phyloP scores from a whole-genome alignment of 2,329 filamentous ascomycete genomes.

The Colletotrichum godetiae region DNA sequence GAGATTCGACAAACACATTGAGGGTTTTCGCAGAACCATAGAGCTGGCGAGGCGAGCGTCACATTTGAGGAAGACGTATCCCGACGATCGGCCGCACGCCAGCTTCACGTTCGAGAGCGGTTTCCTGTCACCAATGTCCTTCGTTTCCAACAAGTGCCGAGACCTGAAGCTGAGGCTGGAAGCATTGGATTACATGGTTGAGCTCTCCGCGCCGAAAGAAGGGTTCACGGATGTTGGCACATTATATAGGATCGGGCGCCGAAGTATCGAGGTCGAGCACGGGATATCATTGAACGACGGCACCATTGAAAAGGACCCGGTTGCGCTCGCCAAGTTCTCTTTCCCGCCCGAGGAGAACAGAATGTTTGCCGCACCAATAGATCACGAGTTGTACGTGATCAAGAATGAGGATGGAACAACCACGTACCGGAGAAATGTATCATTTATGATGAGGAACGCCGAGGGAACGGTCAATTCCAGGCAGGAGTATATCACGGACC shows the following conservation, averaged over 20 bases:
- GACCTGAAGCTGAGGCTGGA: constrained; percentile 49
- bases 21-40: constrained; percentile 50
- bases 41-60: constrained; percentile 40
- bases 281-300: constrained; percentile 24
- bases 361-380: constrained; percentile 8
- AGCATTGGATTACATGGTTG: constrained; percentile 46
- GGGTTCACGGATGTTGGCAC: constrained; percentile 14
- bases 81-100: constrained; percentile 38
- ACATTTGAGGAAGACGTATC: constrained; percentile 1
- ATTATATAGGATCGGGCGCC: constrained; percentile 17
- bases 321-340: not conserved
- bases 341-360: constrained; percentile 19
- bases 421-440: constrained; percentile 20
- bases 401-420: not conserved
- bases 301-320: constrained; percentile 10
- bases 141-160: constrained; percentile 18
- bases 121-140: constrained; percentile 10
- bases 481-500: constrained; percentile 24
- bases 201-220: constrained; percentile 39
- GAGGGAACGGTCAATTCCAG: not conserved
- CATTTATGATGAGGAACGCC: not conserved
- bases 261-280: constrained; percentile 29
- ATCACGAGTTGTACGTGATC: constrained; percentile 14
- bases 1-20: constrained; percentile 48
- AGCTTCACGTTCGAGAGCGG: constrained; percentile 27